A percentile compares a stretch with the other conserved stretches of the same genome.
phyloP scores from a whole-genome alignment of 805 yeast species.

The Diddensiella santjacobensis region DNA sequence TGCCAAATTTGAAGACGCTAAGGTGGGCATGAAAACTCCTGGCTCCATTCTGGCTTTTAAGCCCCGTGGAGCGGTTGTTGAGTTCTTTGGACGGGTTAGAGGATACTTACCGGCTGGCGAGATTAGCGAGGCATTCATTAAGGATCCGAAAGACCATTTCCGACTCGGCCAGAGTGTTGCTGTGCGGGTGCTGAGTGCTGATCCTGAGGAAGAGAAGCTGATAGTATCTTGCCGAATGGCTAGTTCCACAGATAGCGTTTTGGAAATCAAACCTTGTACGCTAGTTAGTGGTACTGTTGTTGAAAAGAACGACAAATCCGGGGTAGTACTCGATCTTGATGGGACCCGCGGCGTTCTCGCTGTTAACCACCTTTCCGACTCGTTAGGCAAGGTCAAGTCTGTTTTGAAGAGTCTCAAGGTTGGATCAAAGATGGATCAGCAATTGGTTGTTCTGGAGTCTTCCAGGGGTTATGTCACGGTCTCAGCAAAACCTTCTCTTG shows the following conservation, averaged over 20 bases:
- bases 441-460: conserved; percentile 58
- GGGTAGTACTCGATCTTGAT: conserved; percentile 59
- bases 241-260: not conserved
- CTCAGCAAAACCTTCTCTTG: conserved; percentile 61
- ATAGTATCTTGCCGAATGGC: conserved; percentile 73
- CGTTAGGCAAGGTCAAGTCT: conserved; percentile 62
- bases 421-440: conserved; percentile 53
- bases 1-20: conserved; percentile 48
- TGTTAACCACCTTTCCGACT: conserved; percentile 74
- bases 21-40: conserved; percentile 51
- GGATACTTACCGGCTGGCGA: conserved; percentile 86
- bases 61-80: conserved; percentile 74
- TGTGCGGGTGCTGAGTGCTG: conserved; percentile 61
- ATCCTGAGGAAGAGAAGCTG: conserved; percentile 51
- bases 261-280: not conserved
- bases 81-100: conserved; percentile 72
- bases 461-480: conserved; percentile 58
- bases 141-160: conserved; percentile 71
- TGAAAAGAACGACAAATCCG: conserved; percentile 59
- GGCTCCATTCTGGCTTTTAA: conserved; percentile 73
- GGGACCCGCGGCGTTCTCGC: conserved; percentile 66
- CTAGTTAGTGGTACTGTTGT: conserved; percentile 36
- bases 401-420: conserved; percentile 56
- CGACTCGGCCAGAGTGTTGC: conserved; percentile 79
- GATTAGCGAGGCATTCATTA: conserved; percentile 83